Conservation (phyloP, 2,329 filamentous ascomycete species). For the Claviceps paspali region DNA sequence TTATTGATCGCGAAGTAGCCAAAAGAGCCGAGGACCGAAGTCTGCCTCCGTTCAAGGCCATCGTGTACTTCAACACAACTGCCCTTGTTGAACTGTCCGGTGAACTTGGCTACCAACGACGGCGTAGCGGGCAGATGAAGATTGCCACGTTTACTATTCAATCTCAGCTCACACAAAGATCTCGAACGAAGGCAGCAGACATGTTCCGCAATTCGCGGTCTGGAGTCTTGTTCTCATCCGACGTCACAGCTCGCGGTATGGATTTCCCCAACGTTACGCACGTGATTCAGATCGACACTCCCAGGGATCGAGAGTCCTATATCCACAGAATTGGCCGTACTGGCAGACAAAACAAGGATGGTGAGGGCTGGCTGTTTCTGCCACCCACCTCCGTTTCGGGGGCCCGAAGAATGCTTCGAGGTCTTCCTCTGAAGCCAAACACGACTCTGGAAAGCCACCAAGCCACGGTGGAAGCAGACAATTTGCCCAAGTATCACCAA, state of each 20-base stretch:
- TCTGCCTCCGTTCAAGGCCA: conserved; percentile 72
- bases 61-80: conserved; percentile 78
- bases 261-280: conserved; percentile 72
- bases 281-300: conserved; percentile 57
- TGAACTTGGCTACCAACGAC: conserved; percentile 30
- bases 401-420: conserved; percentile 35
- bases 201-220: conserved; percentile 49
- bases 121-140: conserved; percentile 23
- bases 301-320: conserved; percentile 52
- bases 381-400: conserved; percentile 34
- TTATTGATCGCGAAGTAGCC: conserved; percentile 46
- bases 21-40: conserved; percentile 23
- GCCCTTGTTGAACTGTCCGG: conserved; percentile 52
- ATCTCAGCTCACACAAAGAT: conserved; percentile 54
- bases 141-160: conserved; percentile 49
- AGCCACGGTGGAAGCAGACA: conserved; percentile 34
- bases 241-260: conserved; percentile 71
- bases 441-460: conserved; percentile 32
- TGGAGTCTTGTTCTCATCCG: conserved; percentile 60
- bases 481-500: conserved; percentile 29
- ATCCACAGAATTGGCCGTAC: conserved; percentile 68
- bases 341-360: conserved; percentile 57
- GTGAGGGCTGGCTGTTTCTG: conserved; percentile 55
- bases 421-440: conserved; percentile 45
- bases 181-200: conserved; percentile 56